Percentiles rank a stretch among this genome's conserved stretches.
These are phyloP conservation scores for Sugiyamaella novakii DNA, from an alignment of 1,139 yeast species.

Conservation along the genomic window DNA sequence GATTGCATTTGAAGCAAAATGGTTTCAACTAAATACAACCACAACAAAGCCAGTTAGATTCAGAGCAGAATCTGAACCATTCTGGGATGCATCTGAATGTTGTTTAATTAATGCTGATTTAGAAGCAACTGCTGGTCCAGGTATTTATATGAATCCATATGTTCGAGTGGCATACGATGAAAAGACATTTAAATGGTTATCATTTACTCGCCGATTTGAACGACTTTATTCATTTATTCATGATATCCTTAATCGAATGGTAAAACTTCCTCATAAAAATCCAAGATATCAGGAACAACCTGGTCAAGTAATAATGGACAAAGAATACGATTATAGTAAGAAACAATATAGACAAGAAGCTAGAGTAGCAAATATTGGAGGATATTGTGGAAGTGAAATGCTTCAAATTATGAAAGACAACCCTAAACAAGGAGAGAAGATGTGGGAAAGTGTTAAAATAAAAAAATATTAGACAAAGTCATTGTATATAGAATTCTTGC, in stretches of 20 bases:
- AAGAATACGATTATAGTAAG: constrained; percentile 3
- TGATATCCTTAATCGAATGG: constrained; percentile 20
- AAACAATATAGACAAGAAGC: constrained; percentile 1
- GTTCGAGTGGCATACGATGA: constrained; percentile 27
- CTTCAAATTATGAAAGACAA: constrained; percentile 15
- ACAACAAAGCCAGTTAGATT: constrained; percentile 12
- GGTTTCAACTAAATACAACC: constrained; percentile 18
- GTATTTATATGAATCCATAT: constrained; percentile 26
- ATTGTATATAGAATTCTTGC: neutral
- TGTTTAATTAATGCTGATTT: constrained; percentile 28
- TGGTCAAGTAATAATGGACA: constrained; percentile 14
- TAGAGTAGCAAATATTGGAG: constrained; percentile 17
- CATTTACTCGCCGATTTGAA: constrained; percentile 24
- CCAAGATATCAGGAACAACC: constrained; percentile 16
- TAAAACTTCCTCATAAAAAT: constrained; percentile 22
- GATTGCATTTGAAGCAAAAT: constrained; percentile 27
- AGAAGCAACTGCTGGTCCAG: constrained; percentile 15
- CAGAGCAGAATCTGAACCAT: constrained; percentile 22
- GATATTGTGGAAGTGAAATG: constrained; percentile 20
- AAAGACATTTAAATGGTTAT: constrained; percentile 19
- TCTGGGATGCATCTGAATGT: constrained; percentile 27
- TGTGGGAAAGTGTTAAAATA: constrained; percentile 18
- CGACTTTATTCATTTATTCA: constrained; percentile 24
- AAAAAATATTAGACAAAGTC: neutral
- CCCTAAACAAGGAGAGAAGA: constrained; percentile 16